Base-by-base conservation (phyloP, 2,329 filamentous ascomycete species). In the Aspergillus jensenii region DNA sequence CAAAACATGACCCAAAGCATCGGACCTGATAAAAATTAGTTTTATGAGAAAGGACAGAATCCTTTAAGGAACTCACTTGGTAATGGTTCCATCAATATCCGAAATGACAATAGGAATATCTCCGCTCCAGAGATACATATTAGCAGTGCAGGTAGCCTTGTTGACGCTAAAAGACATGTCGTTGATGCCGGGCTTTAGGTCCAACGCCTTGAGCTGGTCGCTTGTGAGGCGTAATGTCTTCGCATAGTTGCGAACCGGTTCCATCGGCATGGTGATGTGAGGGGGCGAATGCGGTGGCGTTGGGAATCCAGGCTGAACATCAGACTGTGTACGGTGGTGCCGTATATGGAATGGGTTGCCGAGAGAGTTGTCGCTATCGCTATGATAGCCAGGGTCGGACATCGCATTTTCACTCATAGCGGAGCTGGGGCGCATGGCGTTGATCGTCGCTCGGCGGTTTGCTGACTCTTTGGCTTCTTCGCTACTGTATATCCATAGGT, bases 401-500 rank as follows among this genome's bases (percentile, higher is more conserved):
- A 88, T 83, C 33, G 91, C 90, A 75, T 98, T 93, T n/a, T 87
- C 84, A 17, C 85, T 84, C 39, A 86, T 79, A 4, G 68, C 71
- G n/a, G 76, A 78, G 12, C 76, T 73, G 3, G 81, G 76, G 50
- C 81, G 79, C 62, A 87, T 76, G 4, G 79, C 77, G 25, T 79
- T 79, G 59, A 87, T 71, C 2, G 78, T 76, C 2, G 82, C 80
- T 66, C 82, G 81, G 39, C 89, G 87, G 78, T 88, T 88, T 33
- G 93, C 93, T 6, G 90, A 89, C 67, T 95, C 89, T 71, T 97
- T 98, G 23, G 95, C 92, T 70, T 96, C 93, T 74, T 98, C 93
- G 67, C 93, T 98, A 76, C 92, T 95, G 78, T 99, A 99, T 65
- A 99, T 98, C 93, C 95, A 98, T n/a, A 99, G 82, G 68, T 99